phyloP scores from a whole-genome alignment of 805 yeast species.

The Clavispora vitiphila region DNA sequence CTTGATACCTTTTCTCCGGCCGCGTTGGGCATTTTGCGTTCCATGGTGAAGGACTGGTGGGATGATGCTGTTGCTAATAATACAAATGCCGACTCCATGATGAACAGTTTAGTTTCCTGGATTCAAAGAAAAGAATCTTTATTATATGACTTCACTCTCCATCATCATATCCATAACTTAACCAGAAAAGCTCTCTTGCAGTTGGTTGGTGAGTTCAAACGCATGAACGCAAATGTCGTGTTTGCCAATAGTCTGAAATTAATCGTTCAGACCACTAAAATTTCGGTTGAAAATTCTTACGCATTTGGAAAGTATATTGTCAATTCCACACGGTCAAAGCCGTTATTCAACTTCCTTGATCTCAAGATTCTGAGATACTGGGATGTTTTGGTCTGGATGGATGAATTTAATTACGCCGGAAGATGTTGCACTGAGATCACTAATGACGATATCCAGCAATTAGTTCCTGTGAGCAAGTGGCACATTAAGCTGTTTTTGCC shows the following conservation, averaged over 20 bases:
- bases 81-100: slow-evolving; percentile 73
- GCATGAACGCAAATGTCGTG: slow-evolving; percentile 73
- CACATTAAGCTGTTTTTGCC: slow-evolving; percentile 75
- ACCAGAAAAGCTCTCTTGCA: slow-evolving; percentile 80
- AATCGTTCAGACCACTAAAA: slow-evolving; percentile 67
- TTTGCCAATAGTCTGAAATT: slow-evolving; percentile 77
- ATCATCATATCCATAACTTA: slow-evolving; percentile 82
- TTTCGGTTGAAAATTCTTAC: slow-evolving; percentile 78
- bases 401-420: slow-evolving; percentile 83
- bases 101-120: slow-evolving; percentile 81
- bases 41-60: slow-evolving; percentile 88
- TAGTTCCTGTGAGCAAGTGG: slow-evolving; percentile 64
- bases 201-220: slow-evolving; percentile 69
- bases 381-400: slow-evolving; percentile 97
- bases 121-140: slow-evolving; percentile 69
- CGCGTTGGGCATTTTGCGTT: slow-evolving; percentile 65
- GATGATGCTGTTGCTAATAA: slow-evolving; percentile 72
- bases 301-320: slow-evolving; percentile 85
- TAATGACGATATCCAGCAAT: slow-evolving; percentile 38
- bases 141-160: slow-evolving; percentile 72
- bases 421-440: slow-evolving; percentile 44
- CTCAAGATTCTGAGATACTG: slow-evolving; percentile 71
- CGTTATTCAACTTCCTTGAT: slow-evolving; percentile 79
- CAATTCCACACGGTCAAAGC: slow-evolving; percentile 72
- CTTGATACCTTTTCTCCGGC: slow-evolving; percentile 79